These are phyloP conservation scores for Taphrina betulina DNA, from an alignment of 1,139 yeast genomes.

Conservation along the genomic window DNA sequence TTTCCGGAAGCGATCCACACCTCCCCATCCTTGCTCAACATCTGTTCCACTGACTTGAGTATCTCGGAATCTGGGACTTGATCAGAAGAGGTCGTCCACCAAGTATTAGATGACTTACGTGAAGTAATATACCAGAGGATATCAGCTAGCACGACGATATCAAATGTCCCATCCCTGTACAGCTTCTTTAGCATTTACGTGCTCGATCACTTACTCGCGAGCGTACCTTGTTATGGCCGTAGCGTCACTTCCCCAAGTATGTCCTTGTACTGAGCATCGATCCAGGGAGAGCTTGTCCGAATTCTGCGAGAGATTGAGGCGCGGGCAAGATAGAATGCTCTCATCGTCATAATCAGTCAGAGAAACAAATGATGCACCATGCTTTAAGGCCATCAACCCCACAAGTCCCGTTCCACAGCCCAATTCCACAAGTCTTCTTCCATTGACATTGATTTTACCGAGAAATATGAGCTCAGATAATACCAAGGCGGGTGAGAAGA, in stretches of 20 bases:
- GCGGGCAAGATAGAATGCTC: conserved; percentile 14
- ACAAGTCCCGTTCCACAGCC: conserved; percentile 23
- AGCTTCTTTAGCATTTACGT: neutral
- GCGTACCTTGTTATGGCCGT: neutral
- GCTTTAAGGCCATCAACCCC: conserved; percentile 7
- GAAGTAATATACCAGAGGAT: conserved; percentile 14
- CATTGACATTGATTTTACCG: neutral
- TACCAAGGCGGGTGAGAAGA: conserved; percentile 19
- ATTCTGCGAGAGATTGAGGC: conserved; percentile 8
- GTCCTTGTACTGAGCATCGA: conserved; percentile 1
- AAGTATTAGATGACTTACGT: neutral
- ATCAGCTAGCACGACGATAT: conserved; percentile 11
- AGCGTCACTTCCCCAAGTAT: conserved; percentile 16
- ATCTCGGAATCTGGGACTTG: neutral
- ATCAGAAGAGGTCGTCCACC: neutral
- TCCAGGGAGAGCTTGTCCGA: neutral
- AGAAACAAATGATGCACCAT: conserved; percentile 1
- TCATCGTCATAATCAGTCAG: conserved; percentile 18
- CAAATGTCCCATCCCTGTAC: conserved; percentile 9
- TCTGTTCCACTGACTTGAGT: neutral
- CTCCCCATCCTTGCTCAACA: neutral
- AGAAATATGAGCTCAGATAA: conserved; percentile 6
- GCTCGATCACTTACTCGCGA: too few species aligned
- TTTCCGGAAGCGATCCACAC: conserved; percentile 21
- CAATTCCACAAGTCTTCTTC: conserved; percentile 3